Percentiles rank a stretch among this genome's conserved stretches.
Evolutionary conservation across 495 filamentous ascomycete genomes (phyloP).

Genomic region (Cercophora scortea): DNA sequence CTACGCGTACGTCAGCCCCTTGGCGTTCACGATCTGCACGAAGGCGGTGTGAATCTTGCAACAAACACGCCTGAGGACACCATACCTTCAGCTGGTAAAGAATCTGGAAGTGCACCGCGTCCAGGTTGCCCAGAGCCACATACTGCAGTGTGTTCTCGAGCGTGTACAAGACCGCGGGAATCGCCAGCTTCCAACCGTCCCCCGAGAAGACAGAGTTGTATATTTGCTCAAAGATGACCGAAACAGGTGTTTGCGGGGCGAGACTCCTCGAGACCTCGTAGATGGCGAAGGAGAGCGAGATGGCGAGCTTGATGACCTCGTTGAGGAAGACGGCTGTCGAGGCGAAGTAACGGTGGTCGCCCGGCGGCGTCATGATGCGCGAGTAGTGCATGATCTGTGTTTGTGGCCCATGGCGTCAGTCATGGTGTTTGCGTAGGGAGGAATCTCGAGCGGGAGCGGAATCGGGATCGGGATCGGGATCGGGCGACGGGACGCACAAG

Average conservation of each 20-base stretch:
- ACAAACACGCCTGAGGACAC: background rate
- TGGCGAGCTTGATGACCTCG: slow-evolving; percentile 82
- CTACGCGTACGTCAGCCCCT: slow-evolving; percentile 9
- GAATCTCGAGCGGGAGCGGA: background rate
- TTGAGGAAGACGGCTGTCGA: slow-evolving; percentile 93
- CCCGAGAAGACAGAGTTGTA: slow-evolving; percentile 72
- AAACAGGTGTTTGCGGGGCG: slow-evolving; percentile 67
- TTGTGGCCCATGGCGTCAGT: slow-evolving; percentile 5
- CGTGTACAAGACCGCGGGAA: slow-evolving; percentile 84
- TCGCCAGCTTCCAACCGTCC: slow-evolving; percentile 94
- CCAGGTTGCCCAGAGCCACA: slow-evolving; percentile 82
- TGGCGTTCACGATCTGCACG: too few relatives aligned
- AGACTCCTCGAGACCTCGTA: slow-evolving; percentile 75
- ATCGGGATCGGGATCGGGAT: background rate
- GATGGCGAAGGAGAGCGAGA: slow-evolving; percentile 78
- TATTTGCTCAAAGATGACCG: slow-evolving; percentile 73
- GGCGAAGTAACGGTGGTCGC: slow-evolving; percentile 79
- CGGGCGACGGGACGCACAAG: slow-evolving; percentile 38
- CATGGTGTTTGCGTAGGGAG: background rate
- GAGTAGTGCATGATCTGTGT: slow-evolving; percentile 83
- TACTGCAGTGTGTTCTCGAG: slow-evolving; percentile 89
- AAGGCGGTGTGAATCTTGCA: too few relatives aligned
- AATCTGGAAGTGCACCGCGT: slow-evolving; percentile 86
- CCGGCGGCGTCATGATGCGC: slow-evolving; percentile 74
- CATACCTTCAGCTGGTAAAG: slow-evolving; percentile 76